Evolutionary conservation across 148 eudicot genomes (phyloP), one percentile per base, ranked within the genome.

Genomic region (Silene latifolia): DNA sequence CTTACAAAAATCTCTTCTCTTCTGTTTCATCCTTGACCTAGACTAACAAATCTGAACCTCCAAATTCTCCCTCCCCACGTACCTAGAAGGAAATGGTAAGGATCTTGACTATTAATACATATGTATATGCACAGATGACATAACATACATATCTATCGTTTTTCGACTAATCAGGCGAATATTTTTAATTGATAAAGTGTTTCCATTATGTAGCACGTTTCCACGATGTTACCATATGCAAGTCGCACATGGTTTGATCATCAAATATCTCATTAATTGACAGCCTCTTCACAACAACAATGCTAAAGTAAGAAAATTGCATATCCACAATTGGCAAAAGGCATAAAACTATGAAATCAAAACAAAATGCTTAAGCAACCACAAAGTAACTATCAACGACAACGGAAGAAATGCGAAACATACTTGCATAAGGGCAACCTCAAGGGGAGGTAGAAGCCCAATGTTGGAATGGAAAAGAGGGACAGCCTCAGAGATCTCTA

Each of bases 391-490:
- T 32, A 76, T 65, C 48, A 10, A 59, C 8, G 44, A 29, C 42
- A 47, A 42, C 9, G 56, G 63, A 19, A 19, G 4, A 67, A 59
- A 32, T 46, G 8, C 59, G 53, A 32, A 32, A 32, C 75, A 48
- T 21, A 93, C 97, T 90, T 87, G 94, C 68, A 87, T 76, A 46
- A 93, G 89, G 39, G 98, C 90, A 69, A 93, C 89, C 85, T 93
- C 94, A 67, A 93, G 97, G 27, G 97, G 80, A 73, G 98, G 93
- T 13, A 93, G 87, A 59, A 93, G 87, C 25, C 86, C 90, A 85
- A 93, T 88, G 78, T 80, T 32, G 12, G 93, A 83, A 78, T 93
- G 97, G 70, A 86, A 93, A 53, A 93, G 94, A 6, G 94, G 93
- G 44, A 91, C 90, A 32, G 98, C 84, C 3, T 93, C 98, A 63